These are phyloP conservation scores for Pelargonium myrrhifolium DNA, from an alignment of 441 rosid species.

Conservation along the genomic window DNA sequence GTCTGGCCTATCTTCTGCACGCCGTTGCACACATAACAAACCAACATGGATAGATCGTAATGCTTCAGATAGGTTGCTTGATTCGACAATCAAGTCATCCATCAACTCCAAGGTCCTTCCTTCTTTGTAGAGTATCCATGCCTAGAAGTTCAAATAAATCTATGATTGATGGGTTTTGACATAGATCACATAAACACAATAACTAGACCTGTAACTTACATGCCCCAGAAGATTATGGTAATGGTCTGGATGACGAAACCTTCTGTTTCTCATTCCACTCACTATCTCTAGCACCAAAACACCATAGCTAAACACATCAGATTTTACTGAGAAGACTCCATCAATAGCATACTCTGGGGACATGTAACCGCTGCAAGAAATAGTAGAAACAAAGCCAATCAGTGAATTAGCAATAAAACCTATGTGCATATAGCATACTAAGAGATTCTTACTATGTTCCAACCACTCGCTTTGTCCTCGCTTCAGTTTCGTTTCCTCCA, in stretches of 20 bases:
- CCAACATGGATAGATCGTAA: neutral
- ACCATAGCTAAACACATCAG: slow-evolving; percentile 7
- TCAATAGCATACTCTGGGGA: slow-evolving; percentile 12
- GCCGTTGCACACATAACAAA: neutral
- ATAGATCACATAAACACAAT: neutral
- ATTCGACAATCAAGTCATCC: neutral
- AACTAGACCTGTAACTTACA: neutral
- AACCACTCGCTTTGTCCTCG: neutral
- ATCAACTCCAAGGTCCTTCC: slow-evolving; percentile 4
- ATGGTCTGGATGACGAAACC: slow-evolving; percentile 12
- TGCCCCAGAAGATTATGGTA: slow-evolving; percentile 2
- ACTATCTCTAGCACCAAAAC: slow-evolving; percentile 6
- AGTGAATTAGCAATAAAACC: too few species aligned
- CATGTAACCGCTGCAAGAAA: slow-evolving; percentile 14
- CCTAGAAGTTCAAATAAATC: slow-evolving; percentile 10
- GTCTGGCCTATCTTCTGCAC: neutral
- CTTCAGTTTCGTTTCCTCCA: neutral
- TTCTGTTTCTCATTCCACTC: slow-evolving; percentile 15
- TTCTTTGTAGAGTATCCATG: slow-evolving; percentile 21
- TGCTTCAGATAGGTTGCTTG: neutral
- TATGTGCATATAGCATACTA: too few species aligned
- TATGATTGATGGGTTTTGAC: neutral
- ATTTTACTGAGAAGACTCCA: slow-evolving; percentile 12
- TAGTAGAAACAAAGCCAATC: neutral
- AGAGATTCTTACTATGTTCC: neutral